Evolutionary conservation across 306 rosid species (phyloP).

Genomic region (Quercus berberidifolia): DNA sequence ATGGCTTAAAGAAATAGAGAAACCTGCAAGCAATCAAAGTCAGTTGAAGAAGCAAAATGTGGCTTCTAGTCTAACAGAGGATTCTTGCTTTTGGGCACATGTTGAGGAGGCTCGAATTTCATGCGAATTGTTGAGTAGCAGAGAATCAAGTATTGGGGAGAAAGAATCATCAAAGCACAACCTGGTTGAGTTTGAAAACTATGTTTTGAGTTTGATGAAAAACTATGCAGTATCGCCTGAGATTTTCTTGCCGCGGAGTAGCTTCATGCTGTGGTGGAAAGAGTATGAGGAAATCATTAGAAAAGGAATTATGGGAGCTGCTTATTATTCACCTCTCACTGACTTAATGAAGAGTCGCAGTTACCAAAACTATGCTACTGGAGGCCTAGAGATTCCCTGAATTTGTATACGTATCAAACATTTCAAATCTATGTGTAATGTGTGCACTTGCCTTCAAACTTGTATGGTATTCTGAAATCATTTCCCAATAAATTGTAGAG

Average conservation of each 20-base stretch:
- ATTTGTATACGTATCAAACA: not conserved
- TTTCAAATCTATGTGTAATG: not conserved
- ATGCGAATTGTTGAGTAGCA: constrained; percentile 8
- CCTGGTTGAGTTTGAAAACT: constrained; percentile 39
- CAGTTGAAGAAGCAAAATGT: constrained; percentile 15
- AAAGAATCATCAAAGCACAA: not conserved
- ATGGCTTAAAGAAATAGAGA: constrained; percentile 21
- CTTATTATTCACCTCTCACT: constrained; percentile 13
- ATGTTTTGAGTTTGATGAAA: constrained; percentile 36
- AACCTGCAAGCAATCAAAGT: not conserved
- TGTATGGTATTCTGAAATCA: not conserved
- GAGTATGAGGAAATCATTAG: constrained; percentile 28
- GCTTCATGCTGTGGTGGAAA: constrained; percentile 70
- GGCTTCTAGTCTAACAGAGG: constrained; percentile 38
- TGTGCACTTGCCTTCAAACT: not conserved
- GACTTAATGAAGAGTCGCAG: constrained; percentile 29
- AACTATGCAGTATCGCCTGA: constrained; percentile 53
- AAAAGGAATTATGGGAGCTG: not conserved
- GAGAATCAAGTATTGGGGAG: not conserved
- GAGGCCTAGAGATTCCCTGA: not conserved
- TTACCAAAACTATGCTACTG: constrained; percentile 26
- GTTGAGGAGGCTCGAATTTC: constrained; percentile 61
- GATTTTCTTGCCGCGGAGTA: constrained; percentile 50
- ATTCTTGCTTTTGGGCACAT: constrained; percentile 76
- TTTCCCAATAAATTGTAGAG: not conserved